Conservation (phyloP, 371 early-diverging fungal species). For the Catenaria anguillulae region DNA sequence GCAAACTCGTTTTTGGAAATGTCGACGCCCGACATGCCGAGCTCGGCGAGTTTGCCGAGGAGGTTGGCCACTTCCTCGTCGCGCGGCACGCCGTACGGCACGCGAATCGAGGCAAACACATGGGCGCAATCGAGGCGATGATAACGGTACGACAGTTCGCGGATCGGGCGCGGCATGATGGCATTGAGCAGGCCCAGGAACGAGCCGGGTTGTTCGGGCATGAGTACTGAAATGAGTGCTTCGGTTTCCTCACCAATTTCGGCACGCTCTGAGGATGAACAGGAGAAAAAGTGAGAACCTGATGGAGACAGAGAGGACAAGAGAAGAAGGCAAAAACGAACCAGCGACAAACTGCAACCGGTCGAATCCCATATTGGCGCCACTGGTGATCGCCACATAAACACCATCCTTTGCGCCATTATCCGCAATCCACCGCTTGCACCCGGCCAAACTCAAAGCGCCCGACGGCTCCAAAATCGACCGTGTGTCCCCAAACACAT, state of each 20-base stretch:
- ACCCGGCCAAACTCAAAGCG: conserved; percentile 73
- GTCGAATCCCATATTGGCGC: conserved; percentile 97
- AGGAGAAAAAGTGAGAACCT: conserved; percentile 20
- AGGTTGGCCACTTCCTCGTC: conserved; percentile 50
- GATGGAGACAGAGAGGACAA: background rate
- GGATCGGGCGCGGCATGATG: conserved; percentile 68
- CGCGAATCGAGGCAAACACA: conserved; percentile 74
- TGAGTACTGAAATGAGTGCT: conserved; percentile 70
- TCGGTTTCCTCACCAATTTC: conserved; percentile 78
- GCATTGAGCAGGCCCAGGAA: conserved; percentile 23
- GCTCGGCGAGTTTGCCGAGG: conserved; percentile 32
- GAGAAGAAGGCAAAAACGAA: background rate
- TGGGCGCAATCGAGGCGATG: conserved; percentile 56
- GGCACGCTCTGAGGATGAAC: too few relatives aligned
- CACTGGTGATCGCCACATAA: conserved; percentile 66
- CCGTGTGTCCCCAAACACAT: conserved; percentile 90
- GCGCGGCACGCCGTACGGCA: conserved; percentile 31
- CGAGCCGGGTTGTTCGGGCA: conserved; percentile 73
- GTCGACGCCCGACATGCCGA: conserved; percentile 58
- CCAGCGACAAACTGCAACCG: conserved; percentile 74
- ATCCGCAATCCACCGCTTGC: conserved; percentile 54
- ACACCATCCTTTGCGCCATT: conserved; percentile 26
- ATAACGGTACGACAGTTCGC: conserved; percentile 87
- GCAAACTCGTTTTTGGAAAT: conserved; percentile 83
- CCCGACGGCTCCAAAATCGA: conserved; percentile 93